Evolutionary conservation across 2,329 filamentous ascomycete species (phyloP).

Genomic region (Hymenoscyphus fructigenus): DNA sequence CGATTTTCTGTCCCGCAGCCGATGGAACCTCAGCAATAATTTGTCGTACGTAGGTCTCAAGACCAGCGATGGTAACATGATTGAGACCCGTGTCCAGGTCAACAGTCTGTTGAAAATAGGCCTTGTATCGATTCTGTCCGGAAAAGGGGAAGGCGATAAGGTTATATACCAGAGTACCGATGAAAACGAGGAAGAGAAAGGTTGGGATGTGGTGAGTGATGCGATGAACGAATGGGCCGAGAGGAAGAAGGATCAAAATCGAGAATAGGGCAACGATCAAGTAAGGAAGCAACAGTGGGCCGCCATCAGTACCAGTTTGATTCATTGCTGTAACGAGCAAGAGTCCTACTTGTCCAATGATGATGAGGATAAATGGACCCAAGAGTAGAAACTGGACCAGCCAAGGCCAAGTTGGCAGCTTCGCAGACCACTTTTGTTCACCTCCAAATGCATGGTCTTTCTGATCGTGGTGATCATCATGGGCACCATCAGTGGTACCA

Average conservation of each 20-base stretch:
- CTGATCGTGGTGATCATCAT: slow-evolving; percentile 35
- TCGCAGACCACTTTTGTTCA: slow-evolving; percentile 84
- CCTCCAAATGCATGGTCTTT: slow-evolving; percentile 54
- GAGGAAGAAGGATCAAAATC: slow-evolving; percentile 70
- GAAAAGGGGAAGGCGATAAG: slow-evolving; percentile 88
- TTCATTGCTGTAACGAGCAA: slow-evolving; percentile 68
- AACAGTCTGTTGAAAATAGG: slow-evolving; percentile 81
- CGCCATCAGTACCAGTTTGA: slow-evolving; percentile 85
- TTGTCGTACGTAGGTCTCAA: slow-evolving; percentile 64
- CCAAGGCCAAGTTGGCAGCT: slow-evolving; percentile 83
- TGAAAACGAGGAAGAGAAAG: slow-evolving; percentile 70
- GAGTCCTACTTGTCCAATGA: slow-evolving; percentile 75
- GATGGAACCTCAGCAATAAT: slow-evolving; percentile 71
- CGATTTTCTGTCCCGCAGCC: slow-evolving; percentile 59
- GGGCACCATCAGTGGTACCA: slow-evolving; percentile 27
- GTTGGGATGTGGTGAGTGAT: slow-evolving; percentile 79
- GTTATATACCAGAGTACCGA: slow-evolving; percentile 80
- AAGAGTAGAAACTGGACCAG: slow-evolving; percentile 79
- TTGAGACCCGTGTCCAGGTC: slow-evolving; percentile 74
- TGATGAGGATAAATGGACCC: slow-evolving; percentile 72
- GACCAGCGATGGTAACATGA: slow-evolving; percentile 65
- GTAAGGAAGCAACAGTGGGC: slow-evolving; percentile 69
- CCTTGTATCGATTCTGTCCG: slow-evolving; percentile 72
- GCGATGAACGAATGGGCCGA: slow-evolving; percentile 83
- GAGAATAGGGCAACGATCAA: slow-evolving; percentile 66